Base-by-base conservation (phyloP, 1,139 yeast species). In the Kluyveromyces sp. region DNA sequence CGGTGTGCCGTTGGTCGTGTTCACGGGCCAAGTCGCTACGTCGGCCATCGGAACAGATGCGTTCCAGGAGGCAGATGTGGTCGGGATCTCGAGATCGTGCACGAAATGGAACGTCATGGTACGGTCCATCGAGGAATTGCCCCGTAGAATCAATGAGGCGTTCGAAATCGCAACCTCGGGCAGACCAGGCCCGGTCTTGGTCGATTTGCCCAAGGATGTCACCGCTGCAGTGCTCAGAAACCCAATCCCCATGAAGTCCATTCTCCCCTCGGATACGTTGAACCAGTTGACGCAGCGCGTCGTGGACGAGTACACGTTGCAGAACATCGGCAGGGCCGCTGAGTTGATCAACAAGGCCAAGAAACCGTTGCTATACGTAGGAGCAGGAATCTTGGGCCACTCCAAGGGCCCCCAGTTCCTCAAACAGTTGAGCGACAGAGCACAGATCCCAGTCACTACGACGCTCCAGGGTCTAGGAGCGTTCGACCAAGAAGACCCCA, bases 21-120 rank as follows among this genome's bases (percentile, higher is more conserved):
- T 92, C 71, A 79, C 96, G 7, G 98, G 98, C 50, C 98, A 92
- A 75, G 98, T 92, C 37, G 88, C 96, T 50, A 92, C 98, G 39
- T 71, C 83, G 46, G 92, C 96, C 45, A 90, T 92, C 60, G 98
- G 98, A 61, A 89, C 97, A 25, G 98, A 92, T 68, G 95, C 97
- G 36, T 92, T 92, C 82, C 98, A 92, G 72, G 98, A 92, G 72
- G 98, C 98, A 42, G 98, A 92, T 64, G 95, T 92, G 48, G 79
- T 92, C 45, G 98, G 98, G 60, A 92, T 92, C 61, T 87, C 97
- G 4, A 79, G 98, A 67, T 82, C 96, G 10, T 92, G 98, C 73
- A 89, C 98, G 50, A 92, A 92, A 68, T 92, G 98, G 98, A 94
- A 94, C 65, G 97, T 90, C 39, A 92, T 92, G 97, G 97, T 92